phyloP scores from a whole-genome alignment of 768 basidiomycete genomes.

The Russula vinacea region DNA sequence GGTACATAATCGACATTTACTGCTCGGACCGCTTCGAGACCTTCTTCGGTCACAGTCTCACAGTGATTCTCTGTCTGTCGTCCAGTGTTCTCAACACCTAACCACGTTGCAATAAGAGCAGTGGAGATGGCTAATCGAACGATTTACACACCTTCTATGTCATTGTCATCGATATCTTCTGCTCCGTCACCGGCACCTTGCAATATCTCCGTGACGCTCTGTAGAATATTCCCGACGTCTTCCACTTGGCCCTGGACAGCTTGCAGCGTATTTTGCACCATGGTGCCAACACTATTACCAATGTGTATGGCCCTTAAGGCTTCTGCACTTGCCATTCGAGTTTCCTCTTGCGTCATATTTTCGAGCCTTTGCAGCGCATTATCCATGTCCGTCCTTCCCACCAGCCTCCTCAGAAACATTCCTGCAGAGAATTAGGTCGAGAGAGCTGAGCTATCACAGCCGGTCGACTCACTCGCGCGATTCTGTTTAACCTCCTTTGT shows the following conservation, averaged over 20 bases:
- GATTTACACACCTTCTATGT: neutral
- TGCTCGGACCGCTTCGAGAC: neutral
- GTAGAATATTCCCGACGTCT: too few relatives aligned
- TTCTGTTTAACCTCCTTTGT: too few relatives aligned
- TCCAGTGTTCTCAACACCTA: neutral
- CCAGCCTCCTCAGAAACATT: too few relatives aligned
- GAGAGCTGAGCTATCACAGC: too few relatives aligned
- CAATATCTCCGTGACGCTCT: too few relatives aligned
- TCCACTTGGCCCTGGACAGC: neutral
- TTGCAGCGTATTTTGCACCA: neutral
- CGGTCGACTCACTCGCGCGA: too few relatives aligned
- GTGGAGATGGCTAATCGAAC: neutral
- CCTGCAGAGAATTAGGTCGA: neutral
- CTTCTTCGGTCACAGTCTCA: neutral
- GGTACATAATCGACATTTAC: neutral
- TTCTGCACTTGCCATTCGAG: too few relatives aligned
- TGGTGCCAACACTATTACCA: neutral
- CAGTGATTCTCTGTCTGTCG: neutral
- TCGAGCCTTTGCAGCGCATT: too few relatives aligned
- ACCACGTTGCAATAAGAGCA: neutral
- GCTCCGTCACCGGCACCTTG: too few relatives aligned
- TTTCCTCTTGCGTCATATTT: too few relatives aligned
- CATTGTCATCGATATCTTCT: too few relatives aligned
- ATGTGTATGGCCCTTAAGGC: neutral
- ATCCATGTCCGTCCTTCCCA: too few relatives aligned